Percentiles rank a stretch among this genome's conserved stretches.
phyloP scores from a whole-genome alignment of 2,329 filamentous ascomycete species.

The Hymenoscyphus albidus region DNA sequence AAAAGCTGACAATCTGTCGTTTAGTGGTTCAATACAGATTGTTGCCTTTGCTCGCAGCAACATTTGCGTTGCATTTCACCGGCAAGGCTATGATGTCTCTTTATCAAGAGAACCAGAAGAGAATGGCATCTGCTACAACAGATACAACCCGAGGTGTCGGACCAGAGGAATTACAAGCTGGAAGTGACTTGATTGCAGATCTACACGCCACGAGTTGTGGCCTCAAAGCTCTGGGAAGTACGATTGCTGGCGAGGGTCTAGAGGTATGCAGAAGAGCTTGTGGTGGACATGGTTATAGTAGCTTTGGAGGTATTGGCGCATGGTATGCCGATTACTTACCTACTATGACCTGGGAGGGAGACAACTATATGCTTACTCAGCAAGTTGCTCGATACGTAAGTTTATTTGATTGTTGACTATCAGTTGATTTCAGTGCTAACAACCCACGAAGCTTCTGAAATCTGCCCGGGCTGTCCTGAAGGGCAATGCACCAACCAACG shows the following conservation, averaged over 20 bases:
- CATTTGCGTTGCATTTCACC: slow-evolving; percentile 76
- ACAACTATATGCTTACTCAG: slow-evolving; percentile 77
- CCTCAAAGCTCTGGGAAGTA: slow-evolving; percentile 69
- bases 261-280: slow-evolving; percentile 72
- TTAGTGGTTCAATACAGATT: slow-evolving; percentile 67
- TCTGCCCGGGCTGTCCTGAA: slow-evolving; percentile 66
- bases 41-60: slow-evolving; percentile 67
- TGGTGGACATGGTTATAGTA: slow-evolving; percentile 73
- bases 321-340: slow-evolving; percentile 76
- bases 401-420: slow-evolving; percentile 9
- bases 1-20: background rate
- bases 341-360: slow-evolving; percentile 58
- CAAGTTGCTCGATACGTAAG: slow-evolving; percentile 69
- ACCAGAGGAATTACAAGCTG: slow-evolving; percentile 63
- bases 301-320: slow-evolving; percentile 70
- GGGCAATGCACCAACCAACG: slow-evolving; percentile 60
- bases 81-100: slow-evolving; percentile 71
- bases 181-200: slow-evolving; percentile 66
- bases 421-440: slow-evolving; percentile 6
- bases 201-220: slow-evolving; percentile 74
- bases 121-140: slow-evolving; percentile 48
- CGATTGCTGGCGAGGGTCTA: slow-evolving; percentile 68
- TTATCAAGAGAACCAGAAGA: slow-evolving; percentile 69
- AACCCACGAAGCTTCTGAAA: slow-evolving; percentile 56
- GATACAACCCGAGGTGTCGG: slow-evolving; percentile 53